Conservation (phyloP, 331 rosid genomes). For the Telfairia occidentalis region DNA sequence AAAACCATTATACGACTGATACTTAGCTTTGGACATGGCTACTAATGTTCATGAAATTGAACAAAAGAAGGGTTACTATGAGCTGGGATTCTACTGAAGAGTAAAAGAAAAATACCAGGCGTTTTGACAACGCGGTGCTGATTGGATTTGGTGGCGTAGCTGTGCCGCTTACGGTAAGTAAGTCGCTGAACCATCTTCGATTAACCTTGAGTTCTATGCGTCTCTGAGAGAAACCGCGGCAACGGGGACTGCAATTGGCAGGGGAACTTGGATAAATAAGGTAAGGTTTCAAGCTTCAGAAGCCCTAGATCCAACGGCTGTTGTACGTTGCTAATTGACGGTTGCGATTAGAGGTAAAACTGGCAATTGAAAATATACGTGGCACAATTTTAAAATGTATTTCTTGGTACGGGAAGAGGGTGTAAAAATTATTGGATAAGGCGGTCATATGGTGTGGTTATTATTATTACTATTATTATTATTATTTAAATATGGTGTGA, state of each 20-base stretch:
- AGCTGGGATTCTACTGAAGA: neutral
- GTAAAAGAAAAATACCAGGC: conserved; percentile 1
- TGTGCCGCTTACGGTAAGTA: conserved; percentile 16
- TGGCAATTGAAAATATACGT: neutral
- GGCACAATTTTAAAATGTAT: too few species aligned
- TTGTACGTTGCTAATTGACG: neutral
- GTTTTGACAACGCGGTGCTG: conserved; percentile 20
- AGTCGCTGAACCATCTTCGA: conserved; percentile 20
- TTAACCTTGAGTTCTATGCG: neutral
- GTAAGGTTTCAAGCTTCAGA: conserved; percentile 3
- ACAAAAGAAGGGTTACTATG: neutral
- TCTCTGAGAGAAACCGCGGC: neutral
- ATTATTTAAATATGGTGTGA: too few species aligned
- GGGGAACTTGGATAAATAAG: neutral
- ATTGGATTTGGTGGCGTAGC: conserved; percentile 20
- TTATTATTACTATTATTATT: too few species aligned
- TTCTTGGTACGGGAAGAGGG: too few species aligned
- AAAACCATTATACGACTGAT: neutral
- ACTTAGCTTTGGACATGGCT: neutral
- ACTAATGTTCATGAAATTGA: neutral
- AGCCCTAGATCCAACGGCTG: conserved; percentile 13
- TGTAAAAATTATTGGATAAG: too few species aligned
- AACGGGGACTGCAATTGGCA: neutral
- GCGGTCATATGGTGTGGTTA: too few species aligned
- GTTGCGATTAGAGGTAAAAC: neutral